phyloP scores from a whole-genome alignment of 2,329 filamentous ascomycete species.

The Cadophora gregata region DNA sequence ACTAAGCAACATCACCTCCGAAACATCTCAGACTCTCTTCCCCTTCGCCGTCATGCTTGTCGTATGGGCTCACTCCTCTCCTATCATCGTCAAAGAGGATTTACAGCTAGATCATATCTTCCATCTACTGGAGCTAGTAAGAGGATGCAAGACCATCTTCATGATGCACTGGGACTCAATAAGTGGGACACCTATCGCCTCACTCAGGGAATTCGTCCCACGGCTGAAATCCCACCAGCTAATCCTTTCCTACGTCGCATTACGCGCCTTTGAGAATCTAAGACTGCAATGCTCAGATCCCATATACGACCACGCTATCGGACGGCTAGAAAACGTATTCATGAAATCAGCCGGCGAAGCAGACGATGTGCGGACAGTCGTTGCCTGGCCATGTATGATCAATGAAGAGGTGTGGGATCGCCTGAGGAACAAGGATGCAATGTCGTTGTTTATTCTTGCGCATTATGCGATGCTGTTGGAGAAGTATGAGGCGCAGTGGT shows the following conservation, averaged over 20 bases:
- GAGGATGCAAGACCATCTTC: constrained; percentile 8
- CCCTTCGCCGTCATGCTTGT: constrained; percentile 10
- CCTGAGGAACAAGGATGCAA: background rate
- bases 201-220: background rate
- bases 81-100: background rate
- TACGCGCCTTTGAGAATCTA: background rate
- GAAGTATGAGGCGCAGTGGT: constrained; percentile 7
- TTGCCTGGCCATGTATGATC: constrained; percentile 3
- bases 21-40: constrained; percentile 1
- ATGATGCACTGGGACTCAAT: constrained; percentile 13
- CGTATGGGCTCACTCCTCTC: constrained; percentile 6
- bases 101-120: constrained; percentile 7
- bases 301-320: background rate
- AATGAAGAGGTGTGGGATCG: constrained; percentile 7
- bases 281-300: background rate
- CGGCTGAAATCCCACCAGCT: background rate
- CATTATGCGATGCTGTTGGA: constrained; percentile 14
- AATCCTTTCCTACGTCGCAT: background rate
- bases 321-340: background rate
- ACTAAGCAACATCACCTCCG: background rate
- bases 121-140: constrained; percentile 2
- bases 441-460: background rate
- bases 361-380: background rate
- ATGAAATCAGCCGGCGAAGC: background rate
- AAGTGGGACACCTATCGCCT: background rate